Evolutionary conservation across 306 rosid species (phyloP), one percentile per base, ranked within the genome.

Genomic region (Psophocarpus tetragonolobus): DNA sequence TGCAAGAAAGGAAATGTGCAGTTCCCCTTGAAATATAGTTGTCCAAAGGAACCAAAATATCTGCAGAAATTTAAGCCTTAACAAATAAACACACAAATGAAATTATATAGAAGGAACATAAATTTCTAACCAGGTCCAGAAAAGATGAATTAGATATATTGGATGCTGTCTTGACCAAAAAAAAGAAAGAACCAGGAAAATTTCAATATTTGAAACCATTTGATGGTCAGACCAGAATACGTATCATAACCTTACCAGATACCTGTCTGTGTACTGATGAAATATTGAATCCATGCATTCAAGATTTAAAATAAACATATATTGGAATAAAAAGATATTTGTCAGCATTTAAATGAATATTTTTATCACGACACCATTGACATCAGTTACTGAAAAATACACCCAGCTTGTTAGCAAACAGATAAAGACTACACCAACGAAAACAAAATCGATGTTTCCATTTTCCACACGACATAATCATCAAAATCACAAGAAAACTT

Each of bases 1-100:
- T 94, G 86, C 88, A 92, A 33, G 90, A 30, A 67, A 94, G 92
- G 81, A 92, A 94, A 81, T 94, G 90, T 26, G 84, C 88, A 71
- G 98, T 87, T 71, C 95, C 98, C 81, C 97, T 87, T 33, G 97
- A 94, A 80, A 94, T 82, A 68, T 89, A 94, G 82, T 94, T 94
- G 86, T 90, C 97, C 90, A 94, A 84, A 75, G 98, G 98, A 84
- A 94, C 98, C 76, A 94, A 84, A 78, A 94, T 92, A 87, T 94
- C 98, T 94, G 91, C 73, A 72, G 47, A 61, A 20, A 27, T 36
- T 47, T 26, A 30, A 65, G 57, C 4, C 57, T 29, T 35, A 18
- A 44, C n/a, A 27, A 33, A 44, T 72, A 38, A 58, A 30, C n/a
- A 68, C 10, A 27, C 38, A 24, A 75, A 73, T 12, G 35, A 20